Evolutionary conservation across 148 eudicot genomes (phyloP).

Genomic region (Diospyros lotus): DNA sequence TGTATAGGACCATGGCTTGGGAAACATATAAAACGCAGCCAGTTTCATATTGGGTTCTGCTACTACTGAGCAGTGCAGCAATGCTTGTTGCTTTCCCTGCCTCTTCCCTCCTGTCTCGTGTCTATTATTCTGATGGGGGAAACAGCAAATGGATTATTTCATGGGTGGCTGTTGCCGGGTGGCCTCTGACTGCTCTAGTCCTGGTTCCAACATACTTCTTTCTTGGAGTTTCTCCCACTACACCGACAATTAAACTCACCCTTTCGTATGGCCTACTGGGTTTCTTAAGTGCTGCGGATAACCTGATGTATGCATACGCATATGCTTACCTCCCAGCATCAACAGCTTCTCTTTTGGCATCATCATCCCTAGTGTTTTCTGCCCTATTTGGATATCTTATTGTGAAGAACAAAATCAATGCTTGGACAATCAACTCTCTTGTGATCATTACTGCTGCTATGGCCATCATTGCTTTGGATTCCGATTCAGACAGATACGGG

Average conservation of each 20-base stretch:
- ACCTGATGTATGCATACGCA: constrained; percentile 82
- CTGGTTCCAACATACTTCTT: constrained; percentile 49
- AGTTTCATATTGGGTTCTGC: constrained; percentile 62
- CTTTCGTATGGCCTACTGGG: constrained; percentile 50
- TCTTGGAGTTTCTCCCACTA: constrained; percentile 44
- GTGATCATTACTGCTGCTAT: constrained; percentile 63
- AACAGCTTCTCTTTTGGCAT: constrained; percentile 74
- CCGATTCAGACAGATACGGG: constrained; percentile 55
- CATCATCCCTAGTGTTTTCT: constrained; percentile 69
- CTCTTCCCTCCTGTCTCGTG: constrained; percentile 64
- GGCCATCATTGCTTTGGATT: constrained; percentile 70
- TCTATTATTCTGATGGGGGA: constrained; percentile 71
- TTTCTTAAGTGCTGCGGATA: constrained; percentile 70
- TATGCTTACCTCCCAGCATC: constrained; percentile 90
- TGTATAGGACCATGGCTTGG: constrained; percentile 20
- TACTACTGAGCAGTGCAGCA: constrained; percentile 43
- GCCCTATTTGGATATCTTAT: constrained; percentile 59
- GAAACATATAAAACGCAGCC: constrained; percentile 53
- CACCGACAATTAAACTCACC: constrained; percentile 41
- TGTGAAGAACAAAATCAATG: constrained; percentile 61
- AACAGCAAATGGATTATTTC: constrained; percentile 78
- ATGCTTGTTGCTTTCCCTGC: constrained; percentile 85
- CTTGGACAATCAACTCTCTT: constrained; percentile 54
- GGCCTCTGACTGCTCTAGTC: constrained; percentile 60
- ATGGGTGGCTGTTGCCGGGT: constrained; percentile 77